These are phyloP conservation scores for Ophiocordyceps camponoti-rufipedis DNA, from an alignment of 2,329 filamentous ascomycete species.

Conservation along the genomic window DNA sequence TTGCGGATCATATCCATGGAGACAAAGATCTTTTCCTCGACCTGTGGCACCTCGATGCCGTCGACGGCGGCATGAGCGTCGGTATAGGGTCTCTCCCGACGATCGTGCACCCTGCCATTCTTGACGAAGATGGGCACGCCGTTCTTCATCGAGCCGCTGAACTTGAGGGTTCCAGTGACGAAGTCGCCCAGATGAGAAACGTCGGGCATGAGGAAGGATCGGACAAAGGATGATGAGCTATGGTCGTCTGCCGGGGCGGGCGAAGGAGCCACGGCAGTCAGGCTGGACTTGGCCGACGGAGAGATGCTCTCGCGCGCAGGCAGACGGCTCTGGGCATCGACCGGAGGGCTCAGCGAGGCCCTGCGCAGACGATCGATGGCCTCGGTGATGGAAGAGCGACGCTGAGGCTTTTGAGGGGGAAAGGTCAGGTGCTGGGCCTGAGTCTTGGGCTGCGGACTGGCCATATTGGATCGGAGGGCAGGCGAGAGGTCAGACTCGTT, in stretches of 20 bases:
- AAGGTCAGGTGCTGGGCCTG: constrained; percentile 1
- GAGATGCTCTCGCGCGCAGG: constrained; percentile 10
- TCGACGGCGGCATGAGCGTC: constrained; percentile 29
- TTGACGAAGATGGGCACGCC: constrained; percentile 38
- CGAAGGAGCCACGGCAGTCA: constrained; percentile 22
- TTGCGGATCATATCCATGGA: constrained; percentile 44
- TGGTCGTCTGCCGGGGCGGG: constrained; percentile 15
- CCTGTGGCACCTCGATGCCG: constrained; percentile 28
- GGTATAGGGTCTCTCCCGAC: constrained; percentile 13
- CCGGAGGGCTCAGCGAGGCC: constrained; percentile 14
- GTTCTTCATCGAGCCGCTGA: constrained; percentile 30
- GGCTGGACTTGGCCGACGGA: constrained; percentile 20
- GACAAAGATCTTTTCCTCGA: constrained; percentile 39
- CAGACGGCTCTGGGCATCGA: constrained; percentile 6
- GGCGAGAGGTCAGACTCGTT: constrained; percentile 31
- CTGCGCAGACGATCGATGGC: constrained; percentile 17
- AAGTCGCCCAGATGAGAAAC: constrained; percentile 38
- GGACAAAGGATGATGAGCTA: constrained; percentile 21
- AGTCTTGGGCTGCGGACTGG: constrained; percentile 19
- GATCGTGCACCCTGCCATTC: constrained; percentile 30
- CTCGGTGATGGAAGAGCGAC: constrained; percentile 14
- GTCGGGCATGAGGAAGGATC: constrained; percentile 35
- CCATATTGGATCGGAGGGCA: constrained; percentile 15
- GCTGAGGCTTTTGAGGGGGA: constrained; percentile 5
- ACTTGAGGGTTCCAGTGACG: constrained; percentile 33